Base-by-base conservation (phyloP, 2,329 filamentous ascomycete genomes). In the Penicillium sp. region DNA sequence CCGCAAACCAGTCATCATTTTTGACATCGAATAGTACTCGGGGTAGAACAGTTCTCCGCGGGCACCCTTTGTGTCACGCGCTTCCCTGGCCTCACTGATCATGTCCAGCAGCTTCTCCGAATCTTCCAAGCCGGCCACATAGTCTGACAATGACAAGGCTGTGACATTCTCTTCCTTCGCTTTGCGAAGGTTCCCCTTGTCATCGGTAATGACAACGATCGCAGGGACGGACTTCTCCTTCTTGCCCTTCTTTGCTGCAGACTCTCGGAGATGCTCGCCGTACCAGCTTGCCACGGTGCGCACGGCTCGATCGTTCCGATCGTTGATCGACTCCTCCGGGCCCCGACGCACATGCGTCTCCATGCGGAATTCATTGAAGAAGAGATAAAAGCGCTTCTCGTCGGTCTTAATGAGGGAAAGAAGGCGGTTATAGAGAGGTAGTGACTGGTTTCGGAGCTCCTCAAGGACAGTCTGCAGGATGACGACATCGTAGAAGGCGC, bases 351-450 rank as follows among this genome's bases (percentile, higher is more conserved):
- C 84, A 67, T 96, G 89, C 0, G 94, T 99, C 72, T 99, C 95
- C 36, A 92, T 79, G 47, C 93, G 84, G 69, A 99, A 99, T 65
- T 99, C 94, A 71, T 99, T 99, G 83, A 97, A 97, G 72, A 99
- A 99, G 47, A 99, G 90, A 68, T 97, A 96, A 70, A 96, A 97
- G 49, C 93, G 85, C 79, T 99, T 99, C 60, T 95, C 91, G 65
- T 96, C 91, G 67, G 93, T 96, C 74, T 93, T 95, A 36, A 92
- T 95, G 58, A 99, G 79, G 21, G 88, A 86, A 61, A 97, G 85
- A 45, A 99, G 79, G 36, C 94, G 89, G 72, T 96, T 96, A 77
- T 97, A 99, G 34, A 99, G 83, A 39, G 94, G 94, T 56, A 97
- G 75, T 12, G 93, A 97, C 63, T 92, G 85, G 71, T 96, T 96